Evolutionary conservation across 164 flowering plant species (phyloP).

Genomic region (Euptelea pleiosperma): DNA sequence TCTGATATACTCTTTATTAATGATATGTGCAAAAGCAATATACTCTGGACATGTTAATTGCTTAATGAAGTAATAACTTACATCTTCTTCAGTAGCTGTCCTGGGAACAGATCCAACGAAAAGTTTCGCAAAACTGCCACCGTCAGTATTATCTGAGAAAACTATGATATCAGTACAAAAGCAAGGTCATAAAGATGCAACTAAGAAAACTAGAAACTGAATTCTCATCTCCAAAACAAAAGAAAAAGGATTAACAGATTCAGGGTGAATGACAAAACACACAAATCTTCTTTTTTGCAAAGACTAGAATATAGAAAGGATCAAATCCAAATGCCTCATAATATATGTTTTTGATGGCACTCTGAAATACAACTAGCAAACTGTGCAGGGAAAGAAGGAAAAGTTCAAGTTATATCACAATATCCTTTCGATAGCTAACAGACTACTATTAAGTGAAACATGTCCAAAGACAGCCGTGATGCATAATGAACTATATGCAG

Average conservation of each 20-base stretch:
- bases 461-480: too few relatives aligned
- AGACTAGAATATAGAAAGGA: too few relatives aligned
- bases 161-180: neutral
- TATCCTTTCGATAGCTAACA: too few relatives aligned
- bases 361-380: neutral
- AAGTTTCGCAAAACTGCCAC: conserved; percentile 69
- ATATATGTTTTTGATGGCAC: neutral
- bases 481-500: too few relatives aligned
- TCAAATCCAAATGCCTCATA: too few relatives aligned
- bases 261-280: neutral
- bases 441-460: too few relatives aligned
- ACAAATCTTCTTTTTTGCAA: too few relatives aligned
- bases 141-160: conserved; percentile 53
- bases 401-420: too few relatives aligned
- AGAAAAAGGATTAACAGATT: neutral
- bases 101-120: conserved; percentile 95
- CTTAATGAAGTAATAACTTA: conserved; percentile 33
- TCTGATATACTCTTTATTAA: neutral
- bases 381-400: neutral
- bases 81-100: conserved; percentile 87
- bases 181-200: neutral
- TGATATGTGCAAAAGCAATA: too few relatives aligned
- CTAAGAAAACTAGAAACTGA: neutral
- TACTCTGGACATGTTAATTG: neutral
- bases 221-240: neutral